Base-by-base conservation (phyloP, 2,329 filamentous ascomycete genomes). In the Aphanocladium album region DNA sequence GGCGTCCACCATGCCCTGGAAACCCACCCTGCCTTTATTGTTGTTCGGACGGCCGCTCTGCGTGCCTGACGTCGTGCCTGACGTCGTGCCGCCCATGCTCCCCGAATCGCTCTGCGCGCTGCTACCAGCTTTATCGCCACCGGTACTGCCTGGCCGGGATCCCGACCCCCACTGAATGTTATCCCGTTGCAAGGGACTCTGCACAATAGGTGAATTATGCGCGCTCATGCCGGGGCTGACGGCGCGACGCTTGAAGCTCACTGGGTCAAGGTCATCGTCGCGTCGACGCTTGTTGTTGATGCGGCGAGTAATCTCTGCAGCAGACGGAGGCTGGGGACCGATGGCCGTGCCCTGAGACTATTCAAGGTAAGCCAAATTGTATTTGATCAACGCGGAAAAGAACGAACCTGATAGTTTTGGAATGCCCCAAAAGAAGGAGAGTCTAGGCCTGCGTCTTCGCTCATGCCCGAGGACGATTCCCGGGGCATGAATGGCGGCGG, bases 1-100 rank as follows among this genome's bases (percentile, higher is more conserved):
- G n/a, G 93, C 93, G 74, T 97, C 93, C 19, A 85, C 89, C 93
- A 98, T 97, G 1, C 93, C 91, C 74, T 97, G 93, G 66, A 96
- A 82, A 9, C 91, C 91, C 16, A 96, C 80, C 37, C 90, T 75
- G 64, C 79, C 88, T 71, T 81, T 83, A 67, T 81, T 77, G 66
- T 80, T 77, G 67, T 19, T 52, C 14, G 78, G 73, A 12, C 83
- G 79, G 60, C 81, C 82, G 8, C 65, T 58, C 25, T 55, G 33
- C 23, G 11, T n/a, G 37, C 33, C 33, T 54, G 17, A 21, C 79
- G 76, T 43, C 74, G 49, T 68, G 66, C 60, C 27, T 71, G 49
- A 8, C 62, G 56, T 67, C 54, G 64, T 69, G 2, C 70, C 70
- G 33, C 67, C 68, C 25, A 73, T 72, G 60, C 79, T 80, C 3